Evolutionary conservation across 2,329 filamentous ascomycete genomes (phyloP).

Genomic region (Monosporascus sp.): DNA sequence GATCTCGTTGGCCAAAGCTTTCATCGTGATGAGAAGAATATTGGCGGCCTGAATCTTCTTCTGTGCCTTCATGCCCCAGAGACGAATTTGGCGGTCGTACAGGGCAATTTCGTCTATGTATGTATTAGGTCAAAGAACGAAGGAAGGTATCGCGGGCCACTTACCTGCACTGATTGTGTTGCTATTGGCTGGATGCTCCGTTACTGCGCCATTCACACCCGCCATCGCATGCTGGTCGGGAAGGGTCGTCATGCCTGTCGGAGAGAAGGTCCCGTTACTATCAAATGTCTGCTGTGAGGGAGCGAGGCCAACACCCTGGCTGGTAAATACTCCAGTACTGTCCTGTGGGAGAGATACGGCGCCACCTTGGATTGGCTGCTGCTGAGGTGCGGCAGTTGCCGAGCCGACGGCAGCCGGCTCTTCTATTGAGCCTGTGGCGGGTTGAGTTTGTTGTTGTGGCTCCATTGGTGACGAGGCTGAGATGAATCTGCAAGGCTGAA

Average conservation of each 20-base stretch:
- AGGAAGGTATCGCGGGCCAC: neutral
- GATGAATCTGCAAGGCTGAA: neutral
- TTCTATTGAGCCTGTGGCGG: neutral
- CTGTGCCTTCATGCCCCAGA: conserved; percentile 95
- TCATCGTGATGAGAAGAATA: conserved; percentile 83
- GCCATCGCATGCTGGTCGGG: neutral
- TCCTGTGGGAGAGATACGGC: neutral
- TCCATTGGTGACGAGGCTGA: neutral
- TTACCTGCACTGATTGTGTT: conserved; percentile 31
- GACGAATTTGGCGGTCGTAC: conserved; percentile 93
- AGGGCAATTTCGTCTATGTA: conserved; percentile 83
- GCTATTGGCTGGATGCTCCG: conserved; percentile 12
- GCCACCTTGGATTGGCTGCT: neutral
- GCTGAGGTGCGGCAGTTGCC: neutral
- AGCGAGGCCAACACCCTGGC: neutral
- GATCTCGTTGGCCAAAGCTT: conserved; percentile 85
- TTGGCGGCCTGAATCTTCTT: conserved; percentile 86
- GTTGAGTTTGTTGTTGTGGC: neutral
- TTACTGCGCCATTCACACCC: neutral
- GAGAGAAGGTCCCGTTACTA: neutral
- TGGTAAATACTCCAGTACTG: neutral
- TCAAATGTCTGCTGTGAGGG: neutral
- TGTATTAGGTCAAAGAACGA: conserved; percentile 9
- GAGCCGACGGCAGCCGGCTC: neutral
- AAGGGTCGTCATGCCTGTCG: neutral